phyloP scores from a whole-genome alignment of 306 rosid genomes.

The Pterocarpus macrocarpus region DNA sequence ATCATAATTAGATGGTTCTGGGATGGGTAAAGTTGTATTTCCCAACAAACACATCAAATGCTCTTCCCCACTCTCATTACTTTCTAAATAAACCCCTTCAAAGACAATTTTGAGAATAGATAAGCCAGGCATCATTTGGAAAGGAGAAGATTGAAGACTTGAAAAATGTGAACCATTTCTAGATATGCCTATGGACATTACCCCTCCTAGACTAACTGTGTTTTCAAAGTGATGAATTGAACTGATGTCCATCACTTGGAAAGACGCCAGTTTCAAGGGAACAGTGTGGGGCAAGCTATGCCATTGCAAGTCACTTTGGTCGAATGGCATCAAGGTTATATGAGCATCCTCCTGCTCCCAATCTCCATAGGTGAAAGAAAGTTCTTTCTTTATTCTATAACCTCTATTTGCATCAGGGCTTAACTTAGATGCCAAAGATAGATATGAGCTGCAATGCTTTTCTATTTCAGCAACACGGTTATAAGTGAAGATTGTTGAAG shows the following conservation, averaged over 20 bases:
- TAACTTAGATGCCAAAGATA: slow-evolving; percentile 4
- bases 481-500: slow-evolving; percentile 19
- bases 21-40: slow-evolving; percentile 19
- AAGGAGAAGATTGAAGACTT: slow-evolving; percentile 5
- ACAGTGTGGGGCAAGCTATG: neutral
- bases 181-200: slow-evolving; percentile 20
- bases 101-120: slow-evolving; percentile 29
- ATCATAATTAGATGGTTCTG: neutral
- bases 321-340: slow-evolving; percentile 32
- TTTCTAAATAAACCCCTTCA: slow-evolving; percentile 42
- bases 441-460: slow-evolving; percentile 27
- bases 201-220: slow-evolving; percentile 34
- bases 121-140: slow-evolving; percentile 31
- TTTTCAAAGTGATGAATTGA: slow-evolving; percentile 27
- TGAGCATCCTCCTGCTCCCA: slow-evolving; percentile 31
- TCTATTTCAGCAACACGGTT: slow-evolving; percentile 23
- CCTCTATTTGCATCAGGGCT: slow-evolving; percentile 14
- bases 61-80: slow-evolving; percentile 8
- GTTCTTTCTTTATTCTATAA: slow-evolving; percentile 13
- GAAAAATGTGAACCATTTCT: slow-evolving; percentile 15
- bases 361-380: slow-evolving; percentile 34
- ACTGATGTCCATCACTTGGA: slow-evolving; percentile 24
- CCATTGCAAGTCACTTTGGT: slow-evolving; percentile 30
- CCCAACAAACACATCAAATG: slow-evolving; percentile 33
- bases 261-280: slow-evolving; percentile 28